Evolutionary conservation across 306 rosid genomes (phyloP).

Genomic region (Citrullus colocynthis): DNA sequence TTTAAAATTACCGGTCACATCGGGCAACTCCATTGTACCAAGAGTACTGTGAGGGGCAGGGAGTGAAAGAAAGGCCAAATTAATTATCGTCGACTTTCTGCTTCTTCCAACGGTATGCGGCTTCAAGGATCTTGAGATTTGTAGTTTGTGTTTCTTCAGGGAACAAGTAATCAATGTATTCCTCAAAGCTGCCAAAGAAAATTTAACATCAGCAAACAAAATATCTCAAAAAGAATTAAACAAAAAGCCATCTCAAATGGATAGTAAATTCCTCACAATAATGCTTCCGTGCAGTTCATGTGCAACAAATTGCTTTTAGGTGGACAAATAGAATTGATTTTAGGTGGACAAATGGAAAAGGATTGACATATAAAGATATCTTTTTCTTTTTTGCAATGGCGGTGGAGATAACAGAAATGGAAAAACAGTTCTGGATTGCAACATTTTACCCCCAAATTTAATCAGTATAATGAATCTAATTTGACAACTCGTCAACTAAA

Average conservation of each 20-base stretch:
- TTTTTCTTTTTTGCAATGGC: background rate
- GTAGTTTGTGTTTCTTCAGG: slow-evolving; percentile 83
- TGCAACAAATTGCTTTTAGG: background rate
- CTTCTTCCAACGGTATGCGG: slow-evolving; percentile 93
- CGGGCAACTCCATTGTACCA: background rate
- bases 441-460: background rate
- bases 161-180: slow-evolving; percentile 64
- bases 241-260: background rate
- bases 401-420: background rate
- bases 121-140: slow-evolving; percentile 82
- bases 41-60: background rate
- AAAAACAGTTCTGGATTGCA: background rate
- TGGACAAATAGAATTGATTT: background rate
- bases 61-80: background rate
- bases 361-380: background rate
- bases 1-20: background rate
- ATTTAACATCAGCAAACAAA: slow-evolving; percentile 9
- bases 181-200: slow-evolving; percentile 59
- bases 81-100: slow-evolving; percentile 29
- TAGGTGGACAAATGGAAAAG: background rate
- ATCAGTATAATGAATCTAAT: background rate
- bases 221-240: background rate
- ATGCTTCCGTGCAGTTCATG: background rate
- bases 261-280: background rate
- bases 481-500: background rate